Percentiles rank a stretch among this genome's conserved stretches.
Conservation (phyloP, 768 basidiomycete genomes). For the Cyclocybe aegerita region DNA sequence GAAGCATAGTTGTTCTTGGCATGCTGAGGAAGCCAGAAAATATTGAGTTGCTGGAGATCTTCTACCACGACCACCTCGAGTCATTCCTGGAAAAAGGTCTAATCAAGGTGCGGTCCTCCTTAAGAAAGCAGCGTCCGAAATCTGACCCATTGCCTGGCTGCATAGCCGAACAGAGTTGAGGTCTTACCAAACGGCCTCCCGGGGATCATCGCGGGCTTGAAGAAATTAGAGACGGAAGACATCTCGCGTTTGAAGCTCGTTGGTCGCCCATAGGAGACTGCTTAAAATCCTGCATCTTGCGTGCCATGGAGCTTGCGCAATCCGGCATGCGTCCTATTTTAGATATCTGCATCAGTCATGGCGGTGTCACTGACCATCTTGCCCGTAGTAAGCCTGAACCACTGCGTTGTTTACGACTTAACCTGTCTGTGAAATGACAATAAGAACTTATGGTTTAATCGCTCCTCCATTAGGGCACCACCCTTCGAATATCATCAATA, state of each 20-base stretch:
- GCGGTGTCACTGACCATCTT: too few species aligned
- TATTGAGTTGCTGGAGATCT: conserved; percentile 3
- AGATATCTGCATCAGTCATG: too few species aligned
- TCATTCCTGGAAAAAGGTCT: conserved; percentile 15
- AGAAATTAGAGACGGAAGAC: conserved; percentile 1
- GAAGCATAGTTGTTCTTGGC: conserved; percentile 4
- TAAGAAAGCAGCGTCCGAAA: too few species aligned
- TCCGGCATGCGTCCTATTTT: too few species aligned
- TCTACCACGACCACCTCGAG: conserved; percentile 15
- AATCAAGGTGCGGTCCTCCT: conserved; percentile 13
- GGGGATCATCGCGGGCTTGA: conserved; percentile 28
- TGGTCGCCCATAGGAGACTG: neutral
- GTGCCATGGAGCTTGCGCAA: too few species aligned
- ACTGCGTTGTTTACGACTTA: too few species aligned
- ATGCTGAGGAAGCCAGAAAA: conserved; percentile 12
- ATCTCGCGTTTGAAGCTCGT: conserved; percentile 7
- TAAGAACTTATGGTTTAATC: too few species aligned
- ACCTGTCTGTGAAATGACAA: too few species aligned
- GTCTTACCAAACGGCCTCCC: conserved; percentile 37
- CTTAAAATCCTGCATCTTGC: neutral
- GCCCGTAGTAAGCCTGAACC: too few species aligned
- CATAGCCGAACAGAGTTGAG: conserved; percentile 33
- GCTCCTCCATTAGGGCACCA: too few species aligned
- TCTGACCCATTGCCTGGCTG: too few species aligned
- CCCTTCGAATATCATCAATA: too few species aligned